Base-by-base conservation (phyloP, 1,284 basidiomycete species). In the Rhodofomes roseus region DNA sequence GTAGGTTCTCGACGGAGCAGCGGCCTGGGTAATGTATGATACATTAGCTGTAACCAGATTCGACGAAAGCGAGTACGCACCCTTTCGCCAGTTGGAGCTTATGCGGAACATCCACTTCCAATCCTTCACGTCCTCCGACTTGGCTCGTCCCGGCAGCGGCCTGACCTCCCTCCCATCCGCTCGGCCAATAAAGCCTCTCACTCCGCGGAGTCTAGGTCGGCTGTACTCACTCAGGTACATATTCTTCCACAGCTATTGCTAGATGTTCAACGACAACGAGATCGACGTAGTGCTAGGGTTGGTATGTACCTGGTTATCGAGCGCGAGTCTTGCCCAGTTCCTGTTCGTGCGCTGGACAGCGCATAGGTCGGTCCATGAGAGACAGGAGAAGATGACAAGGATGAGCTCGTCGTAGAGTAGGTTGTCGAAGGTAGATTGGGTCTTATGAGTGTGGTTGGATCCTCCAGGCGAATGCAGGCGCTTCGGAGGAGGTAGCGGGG, bases 41-140 rank as follows among this genome's bases (percentile, higher is more conserved):
- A 25, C 2, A 5, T 16, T 44, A 2, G 23, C 23, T 11, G 12
- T 27, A n/a, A n/a, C 23, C 40, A 58, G n/a, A 54, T 56, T 54
- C 18, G 55, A 5, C 20, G 9, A 11, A 20, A 14, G 18, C 48
- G 40, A 16, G 39, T 29, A 66, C 79, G 64, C 67, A 90, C 89
- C 89, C 72, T 75, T 88, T 69, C 81, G 79, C 90, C 90, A 92
- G 64, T 92, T 92, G 8, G 82, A 83, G 67, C 87, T 90, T 62
- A 91, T 88, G 55, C 88, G 81, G 72, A 90, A 92, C 89, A 92
- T 91, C 82, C 83, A 89, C 72, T 90, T 90, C 90, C 90, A 92
- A 66, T 90, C 81, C 68, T 79, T 85, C 48, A 76, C 63, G 44
- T 76, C 70, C n/a, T 79, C 75, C 41, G 63, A 55, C 61, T 75